Evolutionary conservation across 1,139 yeast species (phyloP).

Genomic region (Candida tetrigidarum): DNA sequence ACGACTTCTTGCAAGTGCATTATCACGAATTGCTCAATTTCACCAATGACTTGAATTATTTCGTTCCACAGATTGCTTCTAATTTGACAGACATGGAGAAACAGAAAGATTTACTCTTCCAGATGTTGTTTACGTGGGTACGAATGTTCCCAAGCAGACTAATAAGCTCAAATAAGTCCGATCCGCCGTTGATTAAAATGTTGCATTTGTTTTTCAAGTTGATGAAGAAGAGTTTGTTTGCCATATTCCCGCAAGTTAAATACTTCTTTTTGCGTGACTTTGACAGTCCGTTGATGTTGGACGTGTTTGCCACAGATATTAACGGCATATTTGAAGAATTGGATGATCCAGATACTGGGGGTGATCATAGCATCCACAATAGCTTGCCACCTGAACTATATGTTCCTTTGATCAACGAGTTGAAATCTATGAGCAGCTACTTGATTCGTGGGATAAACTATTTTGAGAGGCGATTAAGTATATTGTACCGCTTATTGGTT

Average conservation of each 20-base stretch:
- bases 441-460: slow-evolving; percentile 37
- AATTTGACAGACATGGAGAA: slow-evolving; percentile 30
- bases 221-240: slow-evolving; percentile 39
- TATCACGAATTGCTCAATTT: slow-evolving; percentile 30
- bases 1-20: slow-evolving; percentile 11
- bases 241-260: slow-evolving; percentile 46
- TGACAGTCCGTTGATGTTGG: slow-evolving; percentile 48
- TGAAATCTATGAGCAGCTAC: slow-evolving; percentile 35
- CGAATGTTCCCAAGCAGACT: slow-evolving; percentile 38
- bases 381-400: slow-evolving; percentile 23
- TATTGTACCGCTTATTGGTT: slow-evolving; percentile 34
- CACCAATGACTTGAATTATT: slow-evolving; percentile 27
- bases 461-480: slow-evolving; percentile 27
- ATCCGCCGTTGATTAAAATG: slow-evolving; percentile 38
- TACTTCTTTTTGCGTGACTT: slow-evolving; percentile 47
- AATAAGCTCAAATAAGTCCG: slow-evolving; percentile 23
- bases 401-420: slow-evolving; percentile 21
- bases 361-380: not conserved
- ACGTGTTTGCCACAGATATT: slow-evolving; percentile 32
- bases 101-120: slow-evolving; percentile 42
- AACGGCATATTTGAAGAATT: slow-evolving; percentile 34
- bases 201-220: slow-evolving; percentile 39
- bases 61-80: slow-evolving; percentile 31
- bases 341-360: slow-evolving; percentile 20
- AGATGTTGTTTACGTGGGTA: slow-evolving; percentile 45